phyloP scores from a whole-genome alignment of 2,329 filamentous ascomycete genomes.

The Xylariaceae sp. region DNA sequence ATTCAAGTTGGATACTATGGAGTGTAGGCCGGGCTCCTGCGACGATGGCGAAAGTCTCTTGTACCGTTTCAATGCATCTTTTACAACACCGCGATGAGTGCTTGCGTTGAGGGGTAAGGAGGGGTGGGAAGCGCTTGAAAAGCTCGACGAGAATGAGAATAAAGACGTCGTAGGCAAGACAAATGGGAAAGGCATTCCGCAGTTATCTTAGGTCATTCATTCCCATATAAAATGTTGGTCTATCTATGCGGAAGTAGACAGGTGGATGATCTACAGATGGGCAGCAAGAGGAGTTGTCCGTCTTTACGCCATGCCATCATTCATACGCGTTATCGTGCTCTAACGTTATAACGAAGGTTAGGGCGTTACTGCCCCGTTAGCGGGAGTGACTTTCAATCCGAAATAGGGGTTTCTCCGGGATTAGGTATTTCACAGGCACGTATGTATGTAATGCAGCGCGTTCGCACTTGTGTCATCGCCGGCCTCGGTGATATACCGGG shows the following conservation, averaged over 20 bases:
- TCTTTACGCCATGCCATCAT: no score
- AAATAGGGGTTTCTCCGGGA: no score
- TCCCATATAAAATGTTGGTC: background rate
- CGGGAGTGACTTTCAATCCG: no score
- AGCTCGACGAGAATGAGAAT: constrained; percentile 73
- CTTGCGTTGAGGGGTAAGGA: constrained; percentile 80
- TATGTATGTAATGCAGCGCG: no score
- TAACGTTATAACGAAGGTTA: no score
- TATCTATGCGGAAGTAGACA: background rate
- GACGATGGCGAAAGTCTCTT: constrained; percentile 74
- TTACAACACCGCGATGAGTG: constrained; percentile 76
- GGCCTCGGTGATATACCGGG: no score
- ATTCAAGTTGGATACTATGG: constrained; percentile 64
- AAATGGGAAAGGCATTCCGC: constrained; percentile 82
- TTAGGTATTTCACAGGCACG: no score
- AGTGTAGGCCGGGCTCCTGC: constrained; percentile 65
- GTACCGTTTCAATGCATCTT: constrained; percentile 80
- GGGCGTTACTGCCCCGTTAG: no score
- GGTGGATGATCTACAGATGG: no score
- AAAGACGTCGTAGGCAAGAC: constrained; percentile 83
- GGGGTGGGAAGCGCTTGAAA: constrained; percentile 78
- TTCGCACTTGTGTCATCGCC: no score
- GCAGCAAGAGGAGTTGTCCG: no score
- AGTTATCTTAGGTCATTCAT: background rate
- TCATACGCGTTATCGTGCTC: no score